Base-by-base conservation (phyloP, 179 eudicot genomes). In the Beta lomatogona region DNA sequence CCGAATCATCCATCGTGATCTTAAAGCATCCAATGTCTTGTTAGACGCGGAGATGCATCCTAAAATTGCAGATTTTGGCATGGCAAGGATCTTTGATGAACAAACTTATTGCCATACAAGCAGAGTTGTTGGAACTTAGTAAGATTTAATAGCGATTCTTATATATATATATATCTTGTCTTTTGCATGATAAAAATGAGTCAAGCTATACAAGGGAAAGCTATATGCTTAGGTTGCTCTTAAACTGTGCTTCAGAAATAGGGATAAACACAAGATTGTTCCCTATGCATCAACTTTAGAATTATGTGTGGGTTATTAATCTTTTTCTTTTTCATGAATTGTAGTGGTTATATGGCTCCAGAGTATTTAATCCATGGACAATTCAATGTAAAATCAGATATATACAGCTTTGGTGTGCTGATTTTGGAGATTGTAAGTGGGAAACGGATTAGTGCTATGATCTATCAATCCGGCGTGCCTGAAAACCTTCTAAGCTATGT, bases 301-400 rank as follows among this genome's bases (percentile, higher is more conserved):
- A 55, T 4, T 0, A 63, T 63, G 67, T 36, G n/a, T 41, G 71
- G 71, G 6, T 25, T 53, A 6, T 2, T 25, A 7, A 25, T 22
- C 4, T 28, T 73, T 16, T 10, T 6, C 5, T 22, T 11, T 65
- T 65, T 14, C 69, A 48, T 61, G 22, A 68, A 31, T 6, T 57
- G 50, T 82, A 85, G 87, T 53, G 87, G 87, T 41, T 85, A 85
- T 68, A 85, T 85, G 85, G 85, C 87, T 78, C 87, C 85, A 1
- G 87, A 85, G 48, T 85, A 85, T 16, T 25, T 85, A 25, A 44
- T 84, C 16, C 84, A 85, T 31, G 87, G 87, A 66, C 81, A 82
- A 63, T 82, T 36, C 74, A 79, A 82, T 22, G 75, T n/a, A 19
- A 82, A 85, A 82, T 75, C 87, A 75, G 87, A 85, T 13, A 70